These are phyloP conservation scores for Plenodomus biglobosus DNA, from an alignment of 2,329 filamentous ascomycete species.

Conservation along the genomic window DNA sequence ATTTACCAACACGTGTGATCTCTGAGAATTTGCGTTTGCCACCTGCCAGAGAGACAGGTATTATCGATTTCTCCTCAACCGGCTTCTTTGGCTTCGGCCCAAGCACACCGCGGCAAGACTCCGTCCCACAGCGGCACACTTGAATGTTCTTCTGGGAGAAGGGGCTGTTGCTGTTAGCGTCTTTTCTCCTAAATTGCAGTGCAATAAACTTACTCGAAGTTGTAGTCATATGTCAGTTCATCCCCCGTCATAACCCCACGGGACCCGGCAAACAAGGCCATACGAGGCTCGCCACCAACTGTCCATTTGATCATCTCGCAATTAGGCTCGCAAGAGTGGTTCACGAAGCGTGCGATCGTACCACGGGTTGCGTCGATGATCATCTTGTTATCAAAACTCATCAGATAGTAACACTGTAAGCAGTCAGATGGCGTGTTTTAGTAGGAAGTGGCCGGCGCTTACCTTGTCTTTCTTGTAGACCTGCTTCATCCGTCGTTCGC, in stretches of 20 bases:
- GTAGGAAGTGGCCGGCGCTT: slow-evolving; percentile 32
- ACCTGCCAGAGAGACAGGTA: slow-evolving; percentile 33
- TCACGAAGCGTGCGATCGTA: slow-evolving; percentile 95
- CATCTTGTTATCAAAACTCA: slow-evolving; percentile 98
- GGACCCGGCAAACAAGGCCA: slow-evolving; percentile 94
- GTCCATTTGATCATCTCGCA: slow-evolving; percentile 99
- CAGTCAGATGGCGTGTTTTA: slow-evolving; percentile 16
- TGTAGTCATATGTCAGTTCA: slow-evolving; percentile 92
- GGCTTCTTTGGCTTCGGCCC: slow-evolving; percentile 58
- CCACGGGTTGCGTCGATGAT: slow-evolving; percentile 97
- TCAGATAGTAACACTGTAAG: slow-evolving; percentile 87
- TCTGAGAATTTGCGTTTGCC: slow-evolving; percentile 42
- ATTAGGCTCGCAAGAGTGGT: slow-evolving; percentile 95
- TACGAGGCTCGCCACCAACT: slow-evolving; percentile 87
- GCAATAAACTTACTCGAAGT: slow-evolving; percentile 60
- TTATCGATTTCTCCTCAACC: slow-evolving; percentile 34
- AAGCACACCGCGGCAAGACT: slow-evolving; percentile 63
- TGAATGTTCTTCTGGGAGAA: slow-evolving; percentile 64
- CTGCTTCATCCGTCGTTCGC: slow-evolving; percentile 88
- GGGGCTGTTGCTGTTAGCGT: slow-evolving; percentile 21
- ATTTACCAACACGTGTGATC: slow-evolving; percentile 24
- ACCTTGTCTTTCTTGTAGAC: slow-evolving; percentile 93
- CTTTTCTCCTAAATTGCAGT: not conserved
- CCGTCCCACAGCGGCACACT: slow-evolving; percentile 63
- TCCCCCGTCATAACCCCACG: slow-evolving; percentile 90